phyloP scores from a whole-genome alignment of 2,329 filamentous ascomycete species.

The Claviceps pazoutovae region DNA sequence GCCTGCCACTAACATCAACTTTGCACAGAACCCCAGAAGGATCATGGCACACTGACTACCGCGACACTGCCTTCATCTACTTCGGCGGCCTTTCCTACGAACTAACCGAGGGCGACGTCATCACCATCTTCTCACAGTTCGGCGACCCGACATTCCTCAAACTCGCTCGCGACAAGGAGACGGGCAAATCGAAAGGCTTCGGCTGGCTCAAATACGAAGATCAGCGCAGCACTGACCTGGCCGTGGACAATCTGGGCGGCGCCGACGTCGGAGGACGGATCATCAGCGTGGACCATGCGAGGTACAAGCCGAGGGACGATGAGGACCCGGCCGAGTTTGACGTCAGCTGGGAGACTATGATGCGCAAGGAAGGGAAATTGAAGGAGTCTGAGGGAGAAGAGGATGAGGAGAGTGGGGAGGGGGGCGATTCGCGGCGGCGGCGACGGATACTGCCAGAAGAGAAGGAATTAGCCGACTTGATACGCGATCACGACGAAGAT shows the following conservation, averaged over 20 bases:
- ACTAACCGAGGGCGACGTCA: conserved; percentile 85
- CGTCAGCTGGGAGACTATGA: conserved; percentile 46
- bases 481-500: conserved; percentile 77
- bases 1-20: conserved; percentile 12
- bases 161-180: conserved; percentile 86
- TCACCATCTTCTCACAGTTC: conserved; percentile 94
- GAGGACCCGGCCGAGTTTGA: conserved; percentile 47
- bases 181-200: conserved; percentile 87
- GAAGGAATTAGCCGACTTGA: conserved; percentile 58
- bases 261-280: conserved; percentile 68
- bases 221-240: conserved; percentile 86
- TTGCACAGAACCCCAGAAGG: conserved; percentile 57
- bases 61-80: conserved; percentile 92
- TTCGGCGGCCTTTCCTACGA: conserved; percentile 89
- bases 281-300: conserved; percentile 78
- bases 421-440: conserved; percentile 14
- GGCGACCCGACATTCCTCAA: conserved; percentile 92
- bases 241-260: conserved; percentile 89
- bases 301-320: conserved; percentile 81
- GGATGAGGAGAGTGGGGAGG: conserved; percentile 32
- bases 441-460: conserved; percentile 68
- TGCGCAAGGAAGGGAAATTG: conserved; percentile 33
- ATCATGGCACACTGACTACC: conserved; percentile 96
- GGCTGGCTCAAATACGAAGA: conserved; percentile 98
- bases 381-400: conserved; percentile 31